Conservation (phyloP, 768 basidiomycete species). For the Pleurotus sapidus region DNA sequence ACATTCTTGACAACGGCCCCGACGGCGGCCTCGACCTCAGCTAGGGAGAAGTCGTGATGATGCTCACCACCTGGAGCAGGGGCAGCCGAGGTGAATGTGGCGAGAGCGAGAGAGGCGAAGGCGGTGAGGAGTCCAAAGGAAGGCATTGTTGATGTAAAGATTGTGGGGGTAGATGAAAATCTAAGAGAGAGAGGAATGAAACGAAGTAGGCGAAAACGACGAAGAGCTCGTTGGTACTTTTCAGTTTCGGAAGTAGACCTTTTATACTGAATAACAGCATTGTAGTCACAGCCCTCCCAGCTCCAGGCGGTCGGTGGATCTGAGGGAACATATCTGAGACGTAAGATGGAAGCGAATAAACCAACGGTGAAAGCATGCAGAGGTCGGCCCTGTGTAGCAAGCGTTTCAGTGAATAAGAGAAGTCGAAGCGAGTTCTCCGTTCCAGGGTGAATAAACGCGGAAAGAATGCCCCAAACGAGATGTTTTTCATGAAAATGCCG, state of each 20-base stretch:
- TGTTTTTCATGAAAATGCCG: too few relatives aligned
- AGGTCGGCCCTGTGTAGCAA: background rate
- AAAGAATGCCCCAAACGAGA: background rate
- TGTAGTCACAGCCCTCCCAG: too few relatives aligned
- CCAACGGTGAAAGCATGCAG: background rate
- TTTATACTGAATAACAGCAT: background rate
- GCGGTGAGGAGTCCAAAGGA: conserved; percentile 19
- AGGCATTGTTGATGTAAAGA: conserved; percentile 21
- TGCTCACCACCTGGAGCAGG: conserved; percentile 7
- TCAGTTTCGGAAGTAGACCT: background rate
- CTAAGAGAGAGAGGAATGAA: background rate
- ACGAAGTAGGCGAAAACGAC: conserved; percentile 3
- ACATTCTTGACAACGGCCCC: background rate
- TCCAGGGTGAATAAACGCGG: background rate
- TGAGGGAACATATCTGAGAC: background rate
- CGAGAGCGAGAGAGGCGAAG: conserved; percentile 18
- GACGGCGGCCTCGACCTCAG: background rate
- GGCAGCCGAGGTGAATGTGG: conserved; percentile 14
- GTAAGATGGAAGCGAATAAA: background rate
- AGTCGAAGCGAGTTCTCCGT: conserved; percentile 3
- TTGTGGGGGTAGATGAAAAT: conserved; percentile 9
- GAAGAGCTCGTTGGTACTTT: conserved; percentile 2
- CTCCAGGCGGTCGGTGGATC: background rate
- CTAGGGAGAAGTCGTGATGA: background rate
- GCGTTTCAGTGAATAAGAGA: background rate